A percentile compares a stretch with the other conserved stretches of the same genome.
phyloP scores from a whole-genome alignment of 306 rosid species.

The Sechiopsis laciniata region DNA sequence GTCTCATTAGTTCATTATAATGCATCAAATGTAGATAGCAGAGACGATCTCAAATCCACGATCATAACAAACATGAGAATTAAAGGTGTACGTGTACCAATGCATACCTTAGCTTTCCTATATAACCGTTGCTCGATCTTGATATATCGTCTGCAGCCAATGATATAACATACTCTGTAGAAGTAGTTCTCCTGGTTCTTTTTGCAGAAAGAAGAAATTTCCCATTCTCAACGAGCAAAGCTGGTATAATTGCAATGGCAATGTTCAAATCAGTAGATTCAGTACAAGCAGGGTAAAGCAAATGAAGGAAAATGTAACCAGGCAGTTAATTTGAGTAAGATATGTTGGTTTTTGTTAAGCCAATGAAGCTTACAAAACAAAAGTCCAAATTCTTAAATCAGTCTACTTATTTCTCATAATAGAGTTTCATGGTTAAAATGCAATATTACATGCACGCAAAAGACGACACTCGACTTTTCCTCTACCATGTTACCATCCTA shows the following conservation, averaged over 20 bases:
- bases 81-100: neutral
- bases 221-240: conserved; percentile 79
- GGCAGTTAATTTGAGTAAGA: neutral
- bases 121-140: conserved; percentile 70
- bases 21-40: conserved; percentile 9
- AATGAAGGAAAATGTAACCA: neutral
- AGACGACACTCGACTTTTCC: neutral
- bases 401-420: neutral
- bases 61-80: neutral
- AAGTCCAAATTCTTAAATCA: neutral
- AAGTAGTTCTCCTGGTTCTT: conserved; percentile 70
- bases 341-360: neutral
- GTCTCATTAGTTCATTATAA: neutral
- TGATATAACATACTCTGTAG: conserved; percentile 82
- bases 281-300: neutral
- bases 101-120: conserved; percentile 76
- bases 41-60: neutral
- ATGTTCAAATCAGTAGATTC: neutral
- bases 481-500: neutral
- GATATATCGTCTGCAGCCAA: conserved; percentile 78
- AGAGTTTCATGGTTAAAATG: neutral
- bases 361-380: neutral
- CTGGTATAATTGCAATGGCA: conserved; percentile 40
- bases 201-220: conserved; percentile 92
- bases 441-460: neutral